Evolutionary conservation across 768 basidiomycete genomes (phyloP), one percentile per base, ranked within the genome.

Genomic region (Leccinum broughii): DNA sequence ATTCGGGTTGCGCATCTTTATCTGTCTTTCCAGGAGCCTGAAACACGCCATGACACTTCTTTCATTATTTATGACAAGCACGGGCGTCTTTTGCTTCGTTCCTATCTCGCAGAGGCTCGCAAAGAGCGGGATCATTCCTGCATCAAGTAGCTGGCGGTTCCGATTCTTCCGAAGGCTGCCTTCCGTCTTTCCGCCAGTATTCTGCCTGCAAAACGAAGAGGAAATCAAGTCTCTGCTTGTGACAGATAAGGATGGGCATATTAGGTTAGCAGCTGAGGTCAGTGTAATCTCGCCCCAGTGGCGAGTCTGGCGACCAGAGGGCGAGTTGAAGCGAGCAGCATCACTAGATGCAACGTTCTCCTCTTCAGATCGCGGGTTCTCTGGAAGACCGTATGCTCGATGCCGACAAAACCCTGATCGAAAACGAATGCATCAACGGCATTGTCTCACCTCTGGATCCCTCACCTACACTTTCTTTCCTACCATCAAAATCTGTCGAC

Each of bases 51-150:
- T 68, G 68, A 66, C 69, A 3, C 56, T 70, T 2, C 51, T 69
- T n/a, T 70, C 68, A 3, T 22, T 62, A 3, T 69, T 70, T 46
- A 66, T 62, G 66, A 60, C 66, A 3, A 68, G 60, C 46, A 62
- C 69, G 17, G 69, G 69, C 22, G 51, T 70, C 5, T 70, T 70
- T 56, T 70, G 68, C 54, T 70, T 70, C 37, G 60, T 70, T 51
- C 62, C 69, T 24, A 70, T 70, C 35, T 68, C 58, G n/a, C 66
- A 64, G 37, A 63, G 69, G 62, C 68, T 70, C 28, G 34, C 66
- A 22, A 61, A 63, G 54, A 68, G 66, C 3, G 68, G 68, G 34
- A 70, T 69, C 56, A 53, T 64, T 26, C 53, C 61, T 6, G 2
- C 39, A 6, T 59, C 65, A 4, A 39, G 44, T 10, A 39, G 28